Percentiles rank a stretch among this genome's conserved stretches.
These are phyloP conservation scores for Hypoxylon fragiforme DNA, from an alignment of 495 filamentous ascomycete genomes.

Conservation along the genomic window DNA sequence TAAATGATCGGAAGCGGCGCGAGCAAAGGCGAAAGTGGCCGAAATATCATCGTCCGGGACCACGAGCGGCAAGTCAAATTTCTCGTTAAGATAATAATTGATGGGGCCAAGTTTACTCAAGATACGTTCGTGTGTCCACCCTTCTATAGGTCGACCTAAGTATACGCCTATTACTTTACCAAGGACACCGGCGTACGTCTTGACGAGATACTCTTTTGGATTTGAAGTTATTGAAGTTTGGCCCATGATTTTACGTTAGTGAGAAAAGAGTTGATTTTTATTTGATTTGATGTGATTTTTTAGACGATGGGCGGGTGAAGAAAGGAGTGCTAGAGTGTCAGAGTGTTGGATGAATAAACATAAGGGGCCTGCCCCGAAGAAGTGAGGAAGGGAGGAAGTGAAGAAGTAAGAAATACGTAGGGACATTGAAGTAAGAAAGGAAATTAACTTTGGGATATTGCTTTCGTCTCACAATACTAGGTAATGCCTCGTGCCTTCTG, in stretches of 20 bases:
- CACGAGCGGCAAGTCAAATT: conserved; percentile 28
- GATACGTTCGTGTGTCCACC: conserved; percentile 40
- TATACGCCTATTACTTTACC: conserved; percentile 43
- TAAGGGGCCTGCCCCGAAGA: no score
- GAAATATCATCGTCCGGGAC: conserved; percentile 41
- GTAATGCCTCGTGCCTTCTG: no score
- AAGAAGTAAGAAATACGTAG: no score
- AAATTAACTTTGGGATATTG: no score
- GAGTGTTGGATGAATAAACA: no score
- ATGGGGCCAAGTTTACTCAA: conserved; percentile 33
- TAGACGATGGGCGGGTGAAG: no score
- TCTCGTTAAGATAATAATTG: conserved; percentile 39
- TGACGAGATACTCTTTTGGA: conserved; percentile 35
- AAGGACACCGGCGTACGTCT: conserved; percentile 41
- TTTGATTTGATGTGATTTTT: no score
- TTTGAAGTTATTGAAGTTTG: background rate
- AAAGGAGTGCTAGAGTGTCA: no score
- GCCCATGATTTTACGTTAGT: background rate
- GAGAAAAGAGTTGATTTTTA: background rate
- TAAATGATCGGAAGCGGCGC: no score
- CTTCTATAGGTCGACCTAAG: conserved; percentile 39
- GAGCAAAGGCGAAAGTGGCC: conserved; percentile 38
- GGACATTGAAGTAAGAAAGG: no score
- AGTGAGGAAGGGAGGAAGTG: no score
- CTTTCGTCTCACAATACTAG: no score